Conservation (phyloP, 225 moss, liverwort and hornwort genomes). For the Anthoceros angustus region DNA sequence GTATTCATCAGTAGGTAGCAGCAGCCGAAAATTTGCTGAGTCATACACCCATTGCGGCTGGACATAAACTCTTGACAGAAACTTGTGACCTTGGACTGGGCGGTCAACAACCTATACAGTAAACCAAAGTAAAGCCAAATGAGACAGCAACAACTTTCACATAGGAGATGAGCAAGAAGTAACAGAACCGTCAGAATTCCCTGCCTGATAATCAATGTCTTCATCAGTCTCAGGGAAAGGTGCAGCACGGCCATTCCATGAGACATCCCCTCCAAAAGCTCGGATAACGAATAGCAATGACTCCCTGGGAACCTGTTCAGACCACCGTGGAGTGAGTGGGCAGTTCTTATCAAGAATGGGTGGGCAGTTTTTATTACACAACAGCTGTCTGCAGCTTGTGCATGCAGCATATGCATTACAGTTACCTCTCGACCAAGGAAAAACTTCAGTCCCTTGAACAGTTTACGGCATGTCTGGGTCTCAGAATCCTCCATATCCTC, state of each 20-base stretch:
- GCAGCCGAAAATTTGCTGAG: conserved; percentile 36
- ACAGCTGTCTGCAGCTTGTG: background rate
- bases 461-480: conserved; percentile 22
- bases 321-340: background rate
- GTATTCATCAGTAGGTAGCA: conserved; percentile 56
- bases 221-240: conserved; percentile 61
- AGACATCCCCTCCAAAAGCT: conserved; percentile 61
- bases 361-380: background rate
- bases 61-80: conserved; percentile 61
- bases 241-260: conserved; percentile 78
- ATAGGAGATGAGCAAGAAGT: background rate
- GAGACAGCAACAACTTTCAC: background rate
- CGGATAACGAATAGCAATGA: conserved; percentile 59
- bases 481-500: conserved; percentile 29
- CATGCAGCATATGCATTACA: background rate
- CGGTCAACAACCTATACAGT: conserved; percentile 55
- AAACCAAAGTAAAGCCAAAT: background rate
- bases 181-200: background rate
- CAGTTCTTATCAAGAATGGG: background rate
- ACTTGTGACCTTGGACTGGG: conserved; percentile 54
- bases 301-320: conserved; percentile 46
- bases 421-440: conserved; percentile 61
- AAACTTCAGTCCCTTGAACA: conserved; percentile 51
- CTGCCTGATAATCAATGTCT: conserved; percentile 54
- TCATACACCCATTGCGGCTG: conserved; percentile 99